These are phyloP conservation scores for Lentinula sp. DNA, from an alignment of 768 basidiomycete genomes.

Conservation along the genomic window DNA sequence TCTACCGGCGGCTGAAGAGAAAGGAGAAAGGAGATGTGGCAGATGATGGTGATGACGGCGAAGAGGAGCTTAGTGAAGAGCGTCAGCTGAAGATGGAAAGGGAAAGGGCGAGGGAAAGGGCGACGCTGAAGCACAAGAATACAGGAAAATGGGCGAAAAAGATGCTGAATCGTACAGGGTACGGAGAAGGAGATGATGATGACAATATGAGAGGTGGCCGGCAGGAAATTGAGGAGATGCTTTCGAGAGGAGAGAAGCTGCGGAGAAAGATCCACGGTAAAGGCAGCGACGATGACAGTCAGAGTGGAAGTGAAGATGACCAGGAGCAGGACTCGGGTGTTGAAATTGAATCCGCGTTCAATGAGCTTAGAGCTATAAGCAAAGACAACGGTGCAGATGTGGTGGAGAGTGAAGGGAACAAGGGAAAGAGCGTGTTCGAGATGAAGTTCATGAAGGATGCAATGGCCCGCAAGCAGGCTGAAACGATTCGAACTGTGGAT, in stretches of 20 bases:
- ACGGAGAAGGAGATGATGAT: constrained; percentile 56
- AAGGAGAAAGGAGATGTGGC: constrained; percentile 65
- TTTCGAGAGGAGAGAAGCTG: constrained; percentile 75
- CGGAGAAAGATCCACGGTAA: constrained; percentile 69
- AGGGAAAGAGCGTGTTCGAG: constrained; percentile 70
- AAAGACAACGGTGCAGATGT: constrained; percentile 25
- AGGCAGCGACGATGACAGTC: constrained; percentile 44
- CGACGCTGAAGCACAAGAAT: constrained; percentile 82
- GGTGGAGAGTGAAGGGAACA: constrained; percentile 23
- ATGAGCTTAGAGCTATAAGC: constrained; percentile 60
- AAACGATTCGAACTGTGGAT: constrained; percentile 57
- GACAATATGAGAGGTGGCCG: constrained; percentile 31
- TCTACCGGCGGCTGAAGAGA: constrained; percentile 79
- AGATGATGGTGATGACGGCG: constrained; percentile 39
- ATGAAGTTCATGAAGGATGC: constrained; percentile 99
- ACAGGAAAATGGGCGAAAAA: constrained; percentile 85
- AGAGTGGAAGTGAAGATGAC: constrained; percentile 37
- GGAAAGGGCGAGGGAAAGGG: constrained; percentile 81
- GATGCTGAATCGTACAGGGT: constrained; percentile 50
- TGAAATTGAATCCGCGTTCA: constrained; percentile 58
- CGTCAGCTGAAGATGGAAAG: constrained; percentile 64
- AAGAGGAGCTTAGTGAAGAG: constrained; percentile 40
- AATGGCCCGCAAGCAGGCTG: constrained; percentile 55
- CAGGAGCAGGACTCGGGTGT: constrained; percentile 40
- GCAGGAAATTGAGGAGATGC: constrained; percentile 78